phyloP scores from a whole-genome alignment of 2,329 filamentous ascomycete genomes.

The Phialophora verrucosa region DNA sequence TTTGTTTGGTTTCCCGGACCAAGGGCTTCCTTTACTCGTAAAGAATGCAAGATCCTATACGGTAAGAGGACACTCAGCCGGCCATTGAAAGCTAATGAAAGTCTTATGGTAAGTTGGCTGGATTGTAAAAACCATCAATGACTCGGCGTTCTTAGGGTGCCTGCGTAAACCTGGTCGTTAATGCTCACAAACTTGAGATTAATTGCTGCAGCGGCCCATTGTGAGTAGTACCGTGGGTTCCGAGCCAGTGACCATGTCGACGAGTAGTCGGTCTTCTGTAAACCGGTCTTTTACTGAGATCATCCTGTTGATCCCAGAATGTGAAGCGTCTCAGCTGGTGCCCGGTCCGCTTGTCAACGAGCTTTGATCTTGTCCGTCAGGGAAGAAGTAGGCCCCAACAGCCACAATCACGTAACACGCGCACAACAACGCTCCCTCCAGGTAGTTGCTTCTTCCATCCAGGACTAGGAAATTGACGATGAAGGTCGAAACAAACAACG shows the following conservation, averaged over 20 bases:
- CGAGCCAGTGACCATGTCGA: not conserved
- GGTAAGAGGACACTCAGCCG: not conserved
- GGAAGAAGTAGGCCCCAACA: constrained; percentile 48
- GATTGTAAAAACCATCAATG: not conserved
- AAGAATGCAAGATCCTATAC: not conserved
- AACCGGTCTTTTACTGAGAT: not conserved
- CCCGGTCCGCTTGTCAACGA: constrained; percentile 32
- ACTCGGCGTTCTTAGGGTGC: too few relatives aligned
- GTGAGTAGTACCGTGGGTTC: not conserved
- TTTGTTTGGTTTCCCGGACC: not conserved
- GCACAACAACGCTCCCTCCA: constrained; percentile 66
- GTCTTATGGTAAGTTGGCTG: not conserved
- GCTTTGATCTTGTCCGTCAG: constrained; percentile 37
- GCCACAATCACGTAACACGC: constrained; percentile 67
- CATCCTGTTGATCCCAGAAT: not conserved
- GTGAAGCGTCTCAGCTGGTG: not conserved
- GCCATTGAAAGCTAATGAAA: not conserved
- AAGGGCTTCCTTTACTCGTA: not conserved
- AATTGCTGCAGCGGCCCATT: not conserved
- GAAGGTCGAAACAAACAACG: constrained; percentile 61
- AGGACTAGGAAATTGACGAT: constrained; percentile 67
- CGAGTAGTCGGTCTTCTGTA: not conserved
- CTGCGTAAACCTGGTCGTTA: not conserved
- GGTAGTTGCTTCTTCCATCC: constrained; percentile 64
- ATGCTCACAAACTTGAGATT: not conserved